phyloP scores from a whole-genome alignment of 805 yeast species.

The Candida hungchunana region DNA sequence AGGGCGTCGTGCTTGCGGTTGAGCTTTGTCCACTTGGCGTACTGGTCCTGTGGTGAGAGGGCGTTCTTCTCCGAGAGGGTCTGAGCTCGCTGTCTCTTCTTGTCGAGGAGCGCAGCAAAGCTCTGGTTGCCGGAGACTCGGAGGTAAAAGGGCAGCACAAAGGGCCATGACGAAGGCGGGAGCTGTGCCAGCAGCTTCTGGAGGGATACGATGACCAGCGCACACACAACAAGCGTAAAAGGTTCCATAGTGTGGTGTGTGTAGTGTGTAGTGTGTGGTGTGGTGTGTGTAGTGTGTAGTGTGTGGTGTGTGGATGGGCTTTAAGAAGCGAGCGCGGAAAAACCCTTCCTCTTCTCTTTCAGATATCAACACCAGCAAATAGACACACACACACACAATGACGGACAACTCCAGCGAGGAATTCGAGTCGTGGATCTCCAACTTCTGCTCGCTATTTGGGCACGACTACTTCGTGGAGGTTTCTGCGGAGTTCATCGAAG shows the following conservation, averaged over 20 bases:
- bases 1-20: constrained; percentile 43
- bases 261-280: too few species aligned
- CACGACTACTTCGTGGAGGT: constrained; percentile 91
- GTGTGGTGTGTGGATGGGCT: too few species aligned
- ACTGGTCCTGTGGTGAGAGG: constrained; percentile 86
- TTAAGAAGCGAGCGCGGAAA: too few species aligned
- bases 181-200: constrained; percentile 10
- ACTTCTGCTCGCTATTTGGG: constrained; percentile 49
- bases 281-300: too few species aligned
- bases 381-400: constrained; percentile 8
- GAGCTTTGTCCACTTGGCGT: constrained; percentile 93
- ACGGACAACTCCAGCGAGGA: constrained; percentile 35
- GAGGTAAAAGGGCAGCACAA: constrained; percentile 9
- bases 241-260: constrained; percentile 8
- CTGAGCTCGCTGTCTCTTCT: constrained; percentile 41
- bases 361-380: constrained; percentile 1
- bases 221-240: constrained; percentile 6
- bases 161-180: constrained; percentile 10
- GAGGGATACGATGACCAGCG: constrained; percentile 4
- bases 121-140: constrained; percentile 7
- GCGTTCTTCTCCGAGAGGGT: constrained; percentile 49
- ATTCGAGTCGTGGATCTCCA: constrained; percentile 51
- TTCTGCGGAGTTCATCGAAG: constrained; percentile 88
- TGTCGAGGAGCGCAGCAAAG: constrained; percentile 21
- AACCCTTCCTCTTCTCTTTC: too few species aligned